Percentiles rank a stretch among this genome's conserved stretches.
Evolutionary conservation across 306 rosid genomes (phyloP).

Genomic region (Purshia tridentata): DNA sequence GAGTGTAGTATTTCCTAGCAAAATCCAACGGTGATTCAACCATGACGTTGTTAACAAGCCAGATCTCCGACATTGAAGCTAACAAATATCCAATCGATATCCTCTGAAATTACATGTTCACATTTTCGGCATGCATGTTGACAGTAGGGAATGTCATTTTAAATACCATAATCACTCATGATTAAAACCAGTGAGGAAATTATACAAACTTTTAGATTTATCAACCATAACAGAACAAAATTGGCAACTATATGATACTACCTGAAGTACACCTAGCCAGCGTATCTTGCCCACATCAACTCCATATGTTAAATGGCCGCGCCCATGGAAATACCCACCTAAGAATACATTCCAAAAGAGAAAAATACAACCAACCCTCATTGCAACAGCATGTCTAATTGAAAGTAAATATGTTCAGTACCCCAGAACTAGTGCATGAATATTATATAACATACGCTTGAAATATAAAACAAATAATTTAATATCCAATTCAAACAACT

Average conservation of each 20-base stretch:
- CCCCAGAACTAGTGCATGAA: background rate
- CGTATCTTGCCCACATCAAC: constrained; percentile 67
- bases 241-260: constrained; percentile 10
- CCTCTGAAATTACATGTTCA: constrained; percentile 49
- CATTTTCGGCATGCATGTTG: constrained; percentile 11
- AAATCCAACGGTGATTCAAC: constrained; percentile 55
- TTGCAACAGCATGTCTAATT: background rate
- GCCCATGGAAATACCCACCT: constrained; percentile 88
- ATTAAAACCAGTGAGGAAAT: constrained; percentile 26
- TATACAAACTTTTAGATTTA: background rate
- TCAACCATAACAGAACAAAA: background rate
- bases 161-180: background rate
- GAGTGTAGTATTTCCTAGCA: constrained; percentile 64
- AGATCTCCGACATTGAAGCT: constrained; percentile 70
- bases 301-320: constrained; percentile 59
- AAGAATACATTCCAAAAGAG: constrained; percentile 32
- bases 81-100: constrained; percentile 74
- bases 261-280: constrained; percentile 80
- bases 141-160: constrained; percentile 1
- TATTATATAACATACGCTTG: background rate
- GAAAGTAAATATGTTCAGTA: background rate
- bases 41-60: constrained; percentile 52
- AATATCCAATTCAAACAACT: constrained; percentile 20
- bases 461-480: background rate
- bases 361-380: constrained; percentile 21